Conservation (phyloP, 2,329 filamentous ascomycete genomes). For the Grosmannia clavigera region DNA sequence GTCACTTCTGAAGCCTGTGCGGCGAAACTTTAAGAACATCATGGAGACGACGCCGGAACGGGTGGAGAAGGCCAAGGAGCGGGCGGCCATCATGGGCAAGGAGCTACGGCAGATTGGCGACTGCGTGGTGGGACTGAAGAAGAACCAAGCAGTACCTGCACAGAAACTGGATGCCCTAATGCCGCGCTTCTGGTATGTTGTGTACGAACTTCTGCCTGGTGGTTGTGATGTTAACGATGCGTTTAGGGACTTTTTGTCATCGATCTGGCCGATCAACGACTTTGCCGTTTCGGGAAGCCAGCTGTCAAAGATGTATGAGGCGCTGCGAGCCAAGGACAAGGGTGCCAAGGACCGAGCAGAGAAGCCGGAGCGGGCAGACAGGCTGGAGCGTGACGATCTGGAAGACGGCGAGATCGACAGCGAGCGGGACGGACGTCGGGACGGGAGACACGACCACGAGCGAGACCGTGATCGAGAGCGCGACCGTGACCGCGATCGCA, state of each 20-base stretch:
- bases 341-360: conserved; percentile 15
- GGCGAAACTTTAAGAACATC: conserved; percentile 23
- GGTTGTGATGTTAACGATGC: not conserved
- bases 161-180: conserved; percentile 22
- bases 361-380: conserved; percentile 2
- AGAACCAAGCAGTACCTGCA: conserved; percentile 18
- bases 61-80: conserved; percentile 21
- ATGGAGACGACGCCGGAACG: conserved; percentile 21
- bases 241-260: conserved; percentile 24
- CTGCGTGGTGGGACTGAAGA: conserved; percentile 21
- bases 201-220: not conserved
- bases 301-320: conserved; percentile 24
- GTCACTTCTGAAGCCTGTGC: conserved; percentile 25
- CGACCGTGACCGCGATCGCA: conserved; percentile 21
- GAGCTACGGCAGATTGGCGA: conserved; percentile 25
- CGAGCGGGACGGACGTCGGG: conserved; percentile 20
- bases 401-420: conserved; percentile 26
- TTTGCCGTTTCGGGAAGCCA: conserved; percentile 23
- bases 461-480: conserved; percentile 7
- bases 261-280: conserved; percentile 26
- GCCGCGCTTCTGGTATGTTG: conserved; percentile 24
- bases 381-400: conserved; percentile 17
- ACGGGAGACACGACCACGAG: conserved; percentile 9
- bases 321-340: conserved; percentile 21
- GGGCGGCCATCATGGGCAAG: conserved; percentile 24